These are phyloP conservation scores for Stephanodiscus triporus DNA, from an alignment of 108 stramenopile genomes.

Conservation along the genomic window DNA sequence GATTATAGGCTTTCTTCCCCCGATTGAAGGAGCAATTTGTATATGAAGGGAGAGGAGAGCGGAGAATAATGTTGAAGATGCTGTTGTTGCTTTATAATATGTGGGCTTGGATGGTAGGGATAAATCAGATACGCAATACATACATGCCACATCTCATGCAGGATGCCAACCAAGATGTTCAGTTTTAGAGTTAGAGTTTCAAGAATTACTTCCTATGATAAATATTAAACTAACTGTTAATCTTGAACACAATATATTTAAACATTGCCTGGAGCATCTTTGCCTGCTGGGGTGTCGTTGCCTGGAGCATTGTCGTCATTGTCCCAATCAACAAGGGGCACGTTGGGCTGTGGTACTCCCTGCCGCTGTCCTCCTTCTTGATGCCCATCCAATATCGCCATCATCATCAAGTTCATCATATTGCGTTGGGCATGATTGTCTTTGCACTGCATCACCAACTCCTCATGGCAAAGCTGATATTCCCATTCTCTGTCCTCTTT, in stretches of 20 bases:
- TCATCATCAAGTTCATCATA: slow-evolving; percentile 1
- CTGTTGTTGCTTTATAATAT: slow-evolving; percentile 33
- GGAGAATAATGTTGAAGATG: slow-evolving; percentile 13
- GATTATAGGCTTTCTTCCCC: slow-evolving; percentile 42
- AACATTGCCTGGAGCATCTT: background rate
- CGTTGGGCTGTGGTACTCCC: background rate
- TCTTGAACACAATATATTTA: background rate
- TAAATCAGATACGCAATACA: slow-evolving; percentile 39
- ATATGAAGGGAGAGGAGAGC: slow-evolving; percentile 41
- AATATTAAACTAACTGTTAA: background rate
- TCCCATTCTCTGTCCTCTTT: slow-evolving; percentile 1
- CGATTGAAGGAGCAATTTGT: slow-evolving; percentile 31
- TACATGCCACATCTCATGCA: slow-evolving; percentile 25
- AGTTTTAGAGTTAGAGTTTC: background rate
- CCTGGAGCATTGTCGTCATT: background rate
- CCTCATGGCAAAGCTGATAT: background rate
- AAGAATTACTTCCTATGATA: background rate
- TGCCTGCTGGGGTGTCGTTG: background rate
- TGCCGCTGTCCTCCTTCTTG: background rate
- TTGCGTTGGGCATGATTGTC: background rate
- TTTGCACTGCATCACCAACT: background rate
- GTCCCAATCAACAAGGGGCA: background rate
- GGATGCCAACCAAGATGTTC: slow-evolving; percentile 14
- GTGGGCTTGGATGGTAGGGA: slow-evolving; percentile 20
- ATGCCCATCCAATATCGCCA: slow-evolving; percentile 6